Evolutionary conservation across 2,329 filamentous ascomycete species (phyloP).

Genomic region (Trichoderma afroharzianum): DNA sequence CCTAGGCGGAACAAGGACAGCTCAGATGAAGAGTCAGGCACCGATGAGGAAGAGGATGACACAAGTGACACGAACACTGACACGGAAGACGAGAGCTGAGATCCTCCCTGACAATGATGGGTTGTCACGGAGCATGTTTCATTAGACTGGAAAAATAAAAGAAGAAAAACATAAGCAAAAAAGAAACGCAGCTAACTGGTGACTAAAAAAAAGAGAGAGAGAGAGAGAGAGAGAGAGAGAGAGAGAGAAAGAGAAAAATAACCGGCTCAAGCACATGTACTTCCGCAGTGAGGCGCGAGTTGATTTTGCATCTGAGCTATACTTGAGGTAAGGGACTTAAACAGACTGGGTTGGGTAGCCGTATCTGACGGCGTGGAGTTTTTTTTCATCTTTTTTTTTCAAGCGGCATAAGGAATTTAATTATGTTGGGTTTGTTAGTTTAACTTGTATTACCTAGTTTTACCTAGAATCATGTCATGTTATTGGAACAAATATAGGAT

Average conservation of each 20-base stretch:
- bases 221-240: background rate
- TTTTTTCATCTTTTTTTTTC: background rate
- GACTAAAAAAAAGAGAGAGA: background rate
- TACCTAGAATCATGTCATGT: background rate
- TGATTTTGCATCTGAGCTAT: background rate
- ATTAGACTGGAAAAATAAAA: constrained; percentile 13
- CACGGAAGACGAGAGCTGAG: constrained; percentile 53
- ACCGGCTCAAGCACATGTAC: background rate
- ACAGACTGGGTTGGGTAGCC: background rate
- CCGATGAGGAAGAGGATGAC: constrained; percentile 64
- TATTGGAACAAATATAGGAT: background rate
- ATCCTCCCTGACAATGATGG: constrained; percentile 27
- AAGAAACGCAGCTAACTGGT: background rate
- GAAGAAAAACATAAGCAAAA: background rate
- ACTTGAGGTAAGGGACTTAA: background rate
- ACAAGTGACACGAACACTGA: constrained; percentile 67
- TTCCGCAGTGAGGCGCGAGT: background rate
- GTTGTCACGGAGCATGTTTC: constrained; percentile 1
- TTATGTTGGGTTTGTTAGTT: background rate
- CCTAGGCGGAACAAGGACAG: constrained; percentile 49
- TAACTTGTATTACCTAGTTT: constrained; percentile 11
- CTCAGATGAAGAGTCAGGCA: constrained; percentile 73
- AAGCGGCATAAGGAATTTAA: constrained; percentile 21
- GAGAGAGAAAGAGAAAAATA: background rate
- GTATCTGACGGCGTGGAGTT: constrained; percentile 13